These are phyloP conservation scores for Candida albicans DNA, from an alignment of 1,139 yeast species.

Conservation along the genomic window DNA sequence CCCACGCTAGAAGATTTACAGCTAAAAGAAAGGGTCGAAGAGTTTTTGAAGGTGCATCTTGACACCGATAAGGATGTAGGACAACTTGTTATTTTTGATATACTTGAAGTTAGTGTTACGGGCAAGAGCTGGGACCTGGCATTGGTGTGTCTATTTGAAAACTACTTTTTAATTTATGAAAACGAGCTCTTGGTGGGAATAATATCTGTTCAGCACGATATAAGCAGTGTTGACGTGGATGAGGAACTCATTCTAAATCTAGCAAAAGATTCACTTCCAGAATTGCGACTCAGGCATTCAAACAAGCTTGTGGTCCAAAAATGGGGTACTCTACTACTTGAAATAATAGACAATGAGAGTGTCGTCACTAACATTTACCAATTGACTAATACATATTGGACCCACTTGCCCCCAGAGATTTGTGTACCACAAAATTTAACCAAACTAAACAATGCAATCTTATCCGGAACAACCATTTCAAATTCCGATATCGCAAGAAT, in stretches of 20 bases:
- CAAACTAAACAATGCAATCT: constrained; percentile 34
- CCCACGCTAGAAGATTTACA: constrained; percentile 16
- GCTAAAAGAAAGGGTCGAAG: constrained; percentile 16
- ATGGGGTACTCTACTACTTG: constrained; percentile 37
- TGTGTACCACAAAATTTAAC: constrained; percentile 42
- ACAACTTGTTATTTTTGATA: constrained; percentile 42
- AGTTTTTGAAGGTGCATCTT: constrained; percentile 8
- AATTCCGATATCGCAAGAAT: constrained; percentile 33
- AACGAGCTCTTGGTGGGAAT: constrained; percentile 34
- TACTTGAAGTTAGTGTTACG: constrained; percentile 38
- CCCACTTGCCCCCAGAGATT: constrained; percentile 23
- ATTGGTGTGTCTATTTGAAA: constrained; percentile 41
- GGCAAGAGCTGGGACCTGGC: constrained; percentile 38
- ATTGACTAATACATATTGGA: constrained; percentile 55
- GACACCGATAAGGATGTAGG: constrained; percentile 24
- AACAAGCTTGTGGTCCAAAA: constrained; percentile 38
- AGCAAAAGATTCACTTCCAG: constrained; percentile 44
- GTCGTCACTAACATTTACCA: constrained; percentile 40
- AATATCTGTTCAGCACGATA: constrained; percentile 28
- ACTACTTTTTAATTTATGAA: constrained; percentile 37
- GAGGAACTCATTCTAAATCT: constrained; percentile 36
- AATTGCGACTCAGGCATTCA: constrained; percentile 38
- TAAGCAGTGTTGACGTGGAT: constrained; percentile 25
- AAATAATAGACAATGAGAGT: constrained; percentile 15
- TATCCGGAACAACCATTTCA: constrained; percentile 37